Percentiles rank a stretch among this genome's conserved stretches.
phyloP scores from a whole-genome alignment of 1,284 basidiomycete species.

The Mrakiaceae sp. region DNA sequence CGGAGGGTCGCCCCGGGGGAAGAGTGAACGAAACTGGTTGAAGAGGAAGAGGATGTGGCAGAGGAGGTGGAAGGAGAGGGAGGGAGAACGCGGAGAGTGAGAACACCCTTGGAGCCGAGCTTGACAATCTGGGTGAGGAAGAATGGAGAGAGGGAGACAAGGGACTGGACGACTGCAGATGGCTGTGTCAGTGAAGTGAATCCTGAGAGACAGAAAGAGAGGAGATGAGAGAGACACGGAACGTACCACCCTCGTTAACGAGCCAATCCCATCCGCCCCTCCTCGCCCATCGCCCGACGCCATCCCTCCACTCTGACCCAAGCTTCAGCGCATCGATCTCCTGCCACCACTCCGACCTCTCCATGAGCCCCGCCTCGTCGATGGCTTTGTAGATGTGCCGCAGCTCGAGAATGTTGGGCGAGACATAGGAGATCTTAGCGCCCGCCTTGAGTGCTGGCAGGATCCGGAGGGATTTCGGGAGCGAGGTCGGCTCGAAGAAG shows the following conservation, averaged over 20 bases:
- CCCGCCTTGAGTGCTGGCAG: constrained; percentile 48
- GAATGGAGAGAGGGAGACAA: constrained; percentile 64
- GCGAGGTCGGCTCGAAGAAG: constrained; percentile 68
- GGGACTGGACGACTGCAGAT: constrained; percentile 60
- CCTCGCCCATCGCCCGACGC: constrained; percentile 20
- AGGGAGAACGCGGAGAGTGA: constrained; percentile 26
- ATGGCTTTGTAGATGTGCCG: constrained; percentile 47
- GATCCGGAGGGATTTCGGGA: constrained; percentile 60
- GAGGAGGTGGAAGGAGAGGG: constrained; percentile 24
- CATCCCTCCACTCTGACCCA: constrained; percentile 47
- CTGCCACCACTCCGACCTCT: constrained; percentile 15
- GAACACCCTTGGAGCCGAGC: constrained; percentile 49
- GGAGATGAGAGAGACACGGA: background rate
- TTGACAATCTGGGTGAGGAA: constrained; percentile 73
- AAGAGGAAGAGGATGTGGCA: background rate
- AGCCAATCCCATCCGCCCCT: constrained; percentile 47
- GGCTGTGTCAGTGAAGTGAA: background rate
- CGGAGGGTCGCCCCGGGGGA: constrained; percentile 36
- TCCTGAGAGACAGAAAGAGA: constrained; percentile 8
- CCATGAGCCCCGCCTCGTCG: constrained; percentile 21
- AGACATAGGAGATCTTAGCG: constrained; percentile 44
- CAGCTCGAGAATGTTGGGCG: constrained; percentile 72
- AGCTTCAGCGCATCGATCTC: constrained; percentile 17
- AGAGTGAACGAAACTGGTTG: constrained; percentile 45
- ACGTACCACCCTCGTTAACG: constrained; percentile 30